These are phyloP conservation scores for Dorcoceras hygrometricum DNA, from an alignment of 257 asterid genomes.

Conservation along the genomic window DNA sequence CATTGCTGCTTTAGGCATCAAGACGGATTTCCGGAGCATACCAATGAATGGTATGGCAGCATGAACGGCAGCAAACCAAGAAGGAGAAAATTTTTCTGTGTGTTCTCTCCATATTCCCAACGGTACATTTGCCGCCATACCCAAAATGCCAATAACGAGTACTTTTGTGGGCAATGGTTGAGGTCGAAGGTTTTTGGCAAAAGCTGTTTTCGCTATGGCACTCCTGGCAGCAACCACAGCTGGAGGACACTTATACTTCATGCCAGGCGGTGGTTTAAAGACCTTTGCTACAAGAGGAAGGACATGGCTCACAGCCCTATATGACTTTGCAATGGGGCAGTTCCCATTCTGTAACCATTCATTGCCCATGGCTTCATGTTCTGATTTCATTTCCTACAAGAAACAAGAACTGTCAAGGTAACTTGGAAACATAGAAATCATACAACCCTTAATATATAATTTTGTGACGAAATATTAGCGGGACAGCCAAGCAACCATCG, in stretches of 20 bases:
- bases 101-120: slow-evolving; percentile 94
- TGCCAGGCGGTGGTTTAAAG: slow-evolving; percentile 82
- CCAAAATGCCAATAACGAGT: slow-evolving; percentile 66
- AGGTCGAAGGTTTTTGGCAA: slow-evolving; percentile 82
- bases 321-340: slow-evolving; percentile 93
- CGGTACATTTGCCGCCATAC: slow-evolving; percentile 90
- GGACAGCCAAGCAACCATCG: background rate
- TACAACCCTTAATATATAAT: background rate
- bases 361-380: slow-evolving; percentile 70
- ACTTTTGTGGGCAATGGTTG: slow-evolving; percentile 80
- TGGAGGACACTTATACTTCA: slow-evolving; percentile 68
- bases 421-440: background rate
- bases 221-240: slow-evolving; percentile 79
- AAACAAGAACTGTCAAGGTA: slow-evolving; percentile 9
- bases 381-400: slow-evolving; percentile 54
- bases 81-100: slow-evolving; percentile 75
- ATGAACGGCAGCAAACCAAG: slow-evolving; percentile 90
- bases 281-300: slow-evolving; percentile 84
- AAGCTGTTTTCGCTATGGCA: slow-evolving; percentile 74
- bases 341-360: slow-evolving; percentile 87
- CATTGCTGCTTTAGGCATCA: slow-evolving; percentile 95
- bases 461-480: background rate
- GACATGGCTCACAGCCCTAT: slow-evolving; percentile 69
- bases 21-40: slow-evolving; percentile 74
- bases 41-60: slow-evolving; percentile 95